Evolutionary conservation across 1,139 yeast genomes (phyloP).

Genomic region (Yamadazyma blattariae): DNA sequence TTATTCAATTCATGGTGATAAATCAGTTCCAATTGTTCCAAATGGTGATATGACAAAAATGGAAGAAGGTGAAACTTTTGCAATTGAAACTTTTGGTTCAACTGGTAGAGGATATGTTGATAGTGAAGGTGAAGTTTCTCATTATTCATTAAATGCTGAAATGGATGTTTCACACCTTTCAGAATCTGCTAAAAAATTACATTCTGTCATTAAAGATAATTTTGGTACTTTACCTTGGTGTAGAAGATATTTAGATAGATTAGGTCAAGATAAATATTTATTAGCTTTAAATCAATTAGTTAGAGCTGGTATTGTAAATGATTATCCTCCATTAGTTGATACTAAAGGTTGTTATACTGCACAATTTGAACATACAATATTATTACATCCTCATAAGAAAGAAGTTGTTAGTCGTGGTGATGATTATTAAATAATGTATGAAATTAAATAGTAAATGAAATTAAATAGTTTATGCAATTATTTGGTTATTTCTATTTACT

Average conservation of each 20-base stretch:
- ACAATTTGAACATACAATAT: slow-evolving; percentile 90
- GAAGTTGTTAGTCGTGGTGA: slow-evolving; percentile 96
- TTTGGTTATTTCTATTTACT: too few relatives aligned
- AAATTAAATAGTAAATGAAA: too few relatives aligned
- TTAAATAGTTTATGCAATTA: too few relatives aligned
- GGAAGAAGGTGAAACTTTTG: slow-evolving; percentile 99
- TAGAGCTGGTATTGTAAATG: slow-evolving; percentile 82
- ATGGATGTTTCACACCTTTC: slow-evolving; percentile 44
- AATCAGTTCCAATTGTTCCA: slow-evolving; percentile 92
- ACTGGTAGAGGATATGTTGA: slow-evolving; percentile 93
- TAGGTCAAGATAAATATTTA: slow-evolving; percentile 89
- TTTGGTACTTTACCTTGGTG: slow-evolving; percentile 98
- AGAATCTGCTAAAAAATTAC: slow-evolving; percentile 64
- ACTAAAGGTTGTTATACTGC: slow-evolving; percentile 87
- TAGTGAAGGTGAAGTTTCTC: slow-evolving; percentile 89
- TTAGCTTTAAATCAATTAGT: slow-evolving; percentile 87
- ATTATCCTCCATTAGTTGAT: slow-evolving; percentile 95
- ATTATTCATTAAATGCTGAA: slow-evolving; percentile 68
- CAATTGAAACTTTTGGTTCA: slow-evolving; percentile 96
- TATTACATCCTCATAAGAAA: slow-evolving; percentile 86
- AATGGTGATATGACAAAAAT: slow-evolving; percentile 92
- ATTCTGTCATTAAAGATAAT: slow-evolving; percentile 66
- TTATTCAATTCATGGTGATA: slow-evolving; percentile 87
- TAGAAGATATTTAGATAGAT: slow-evolving; percentile 86
- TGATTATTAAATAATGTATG: slow-evolving; percentile 79